A percentile compares a stretch with the other conserved stretches of the same genome.
Conservation (phyloP, 192 early-diverging fungal genomes). For the Umbelopsis sp. region DNA sequence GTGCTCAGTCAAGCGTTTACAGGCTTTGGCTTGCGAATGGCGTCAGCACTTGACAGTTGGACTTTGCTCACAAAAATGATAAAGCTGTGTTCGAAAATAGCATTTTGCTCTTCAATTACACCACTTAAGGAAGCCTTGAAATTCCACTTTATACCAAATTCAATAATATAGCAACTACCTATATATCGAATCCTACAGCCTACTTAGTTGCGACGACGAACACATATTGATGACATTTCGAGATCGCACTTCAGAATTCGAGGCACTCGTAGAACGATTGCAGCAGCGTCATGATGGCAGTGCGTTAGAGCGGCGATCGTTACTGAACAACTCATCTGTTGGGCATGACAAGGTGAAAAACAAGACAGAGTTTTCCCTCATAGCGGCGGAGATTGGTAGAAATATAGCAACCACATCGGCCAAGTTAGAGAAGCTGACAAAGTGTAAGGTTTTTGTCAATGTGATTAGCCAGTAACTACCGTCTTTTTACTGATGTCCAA, state of each 20-base stretch:
- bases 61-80: too few relatives aligned
- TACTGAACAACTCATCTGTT: slow-evolving; percentile 24
- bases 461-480: background rate
- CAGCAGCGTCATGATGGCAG: slow-evolving; percentile 10
- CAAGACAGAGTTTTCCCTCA: slow-evolving; percentile 82
- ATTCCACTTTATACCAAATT: background rate
- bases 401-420: slow-evolving; percentile 86
- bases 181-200: too few relatives aligned
- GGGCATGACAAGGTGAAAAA: slow-evolving; percentile 23
- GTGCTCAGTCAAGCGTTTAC: too few relatives aligned
- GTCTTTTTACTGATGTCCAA: background rate
- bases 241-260: slow-evolving; percentile 22
- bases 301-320: slow-evolving; percentile 26
- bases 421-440: slow-evolving; percentile 85
- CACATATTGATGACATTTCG: slow-evolving; percentile 1
- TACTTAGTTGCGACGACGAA: background rate
- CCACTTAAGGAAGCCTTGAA: too few relatives aligned
- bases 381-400: slow-evolving; percentile 80
- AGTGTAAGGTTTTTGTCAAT: slow-evolving; percentile 45
- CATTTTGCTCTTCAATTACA: too few relatives aligned
- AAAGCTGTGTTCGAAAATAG: too few relatives aligned
- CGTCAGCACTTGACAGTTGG: too few relatives aligned
- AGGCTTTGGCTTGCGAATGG: too few relatives aligned
- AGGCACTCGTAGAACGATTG: slow-evolving; percentile 19
- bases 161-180: background rate